Base-by-base conservation (phyloP, 2,329 filamentous ascomycete genomes). In the Exophiala bonariae region DNA sequence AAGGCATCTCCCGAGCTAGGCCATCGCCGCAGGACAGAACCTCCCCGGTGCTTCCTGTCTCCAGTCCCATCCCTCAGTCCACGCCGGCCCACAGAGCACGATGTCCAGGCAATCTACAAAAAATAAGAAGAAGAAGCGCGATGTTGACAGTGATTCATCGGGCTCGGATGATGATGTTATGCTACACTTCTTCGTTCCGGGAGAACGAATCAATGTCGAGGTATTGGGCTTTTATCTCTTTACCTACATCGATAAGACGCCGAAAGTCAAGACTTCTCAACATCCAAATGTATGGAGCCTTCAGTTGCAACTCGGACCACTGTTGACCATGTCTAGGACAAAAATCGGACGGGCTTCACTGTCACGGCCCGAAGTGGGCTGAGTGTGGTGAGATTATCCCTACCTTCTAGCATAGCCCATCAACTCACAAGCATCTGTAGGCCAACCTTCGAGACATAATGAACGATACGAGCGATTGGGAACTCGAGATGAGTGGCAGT, bases 161-260 rank as follows among this genome's bases (percentile, higher is more conserved):
- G 45, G 31, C 33, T 47, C 50, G 16, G 52, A 52, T 13, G 46
- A 51, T n/a, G 42, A 52, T 9, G 42, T 48, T 20, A 44, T 47
- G n/a, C 49, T 54, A 16, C 50, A 56, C 23, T 57, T 51, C 42
- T 57, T 53, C 14, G 44, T 57, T 2, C 54, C 54, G 11, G 54
- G 50, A 22, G 49, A 53, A 34, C 44, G 44, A 26, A 57, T 57
- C 41, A 49, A 57, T 30, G 41, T 49, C 11, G 41, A 44, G 2
- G 51, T 57, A 8, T 47, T 57, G 14, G 49, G 51, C 8, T 39
- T 49, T 9, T 57, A 54, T 18, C 47, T 57, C 14, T 52, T 41
- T n/a, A 44, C 45, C 36, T 57, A 44, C 28, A 47, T 57, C 36
- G 54, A 57, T 20, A 39, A 48, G 7, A 54, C 51, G 1, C 51